These are phyloP conservation scores for Tuber melanosporum DNA, from an alignment of 495 filamentous ascomycete species.

Conservation along the genomic window DNA sequence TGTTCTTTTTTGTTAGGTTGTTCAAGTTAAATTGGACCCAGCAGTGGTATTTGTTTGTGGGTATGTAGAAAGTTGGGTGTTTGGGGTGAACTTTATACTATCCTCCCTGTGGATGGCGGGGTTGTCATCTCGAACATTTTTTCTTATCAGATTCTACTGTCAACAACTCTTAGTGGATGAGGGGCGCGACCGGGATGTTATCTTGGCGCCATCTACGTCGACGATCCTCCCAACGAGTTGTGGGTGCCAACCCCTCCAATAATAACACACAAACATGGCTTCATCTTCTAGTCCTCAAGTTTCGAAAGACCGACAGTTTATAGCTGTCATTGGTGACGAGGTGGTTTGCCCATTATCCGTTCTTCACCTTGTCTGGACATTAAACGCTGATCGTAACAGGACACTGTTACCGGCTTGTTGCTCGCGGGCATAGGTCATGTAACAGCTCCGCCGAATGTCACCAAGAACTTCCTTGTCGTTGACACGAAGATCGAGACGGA, in stretches of 20 bases:
- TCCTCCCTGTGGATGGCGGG: background rate
- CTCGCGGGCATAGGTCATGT: conserved; percentile 91
- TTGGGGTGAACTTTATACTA: background rate
- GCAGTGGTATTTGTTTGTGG: background rate
- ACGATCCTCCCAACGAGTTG: background rate
- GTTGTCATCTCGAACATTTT: background rate
- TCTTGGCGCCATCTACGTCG: background rate
- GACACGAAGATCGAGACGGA: conserved; percentile 83
- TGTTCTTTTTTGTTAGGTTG: background rate
- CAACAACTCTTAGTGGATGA: background rate
- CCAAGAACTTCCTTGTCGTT: conserved; percentile 96
- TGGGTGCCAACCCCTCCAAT: background rate
- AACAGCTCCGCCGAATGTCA: conserved; percentile 69
- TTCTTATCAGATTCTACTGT: background rate
- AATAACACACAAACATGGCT: conserved; percentile 1
- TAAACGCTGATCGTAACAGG: conserved; percentile 46
- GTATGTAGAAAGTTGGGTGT: background rate
- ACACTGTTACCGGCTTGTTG: conserved; percentile 89
- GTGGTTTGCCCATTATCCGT: conserved; percentile 46
- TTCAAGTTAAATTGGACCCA: conserved; percentile 48
- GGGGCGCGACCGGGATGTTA: background rate
- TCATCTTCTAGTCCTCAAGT: conserved; percentile 8
- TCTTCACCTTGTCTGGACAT: background rate
- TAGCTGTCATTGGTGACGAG: conserved; percentile 97
- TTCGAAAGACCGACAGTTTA: conserved; percentile 81